Base-by-base conservation (phyloP, 208 protist species). In the Herpetomonas samuelpessoai region DNA sequence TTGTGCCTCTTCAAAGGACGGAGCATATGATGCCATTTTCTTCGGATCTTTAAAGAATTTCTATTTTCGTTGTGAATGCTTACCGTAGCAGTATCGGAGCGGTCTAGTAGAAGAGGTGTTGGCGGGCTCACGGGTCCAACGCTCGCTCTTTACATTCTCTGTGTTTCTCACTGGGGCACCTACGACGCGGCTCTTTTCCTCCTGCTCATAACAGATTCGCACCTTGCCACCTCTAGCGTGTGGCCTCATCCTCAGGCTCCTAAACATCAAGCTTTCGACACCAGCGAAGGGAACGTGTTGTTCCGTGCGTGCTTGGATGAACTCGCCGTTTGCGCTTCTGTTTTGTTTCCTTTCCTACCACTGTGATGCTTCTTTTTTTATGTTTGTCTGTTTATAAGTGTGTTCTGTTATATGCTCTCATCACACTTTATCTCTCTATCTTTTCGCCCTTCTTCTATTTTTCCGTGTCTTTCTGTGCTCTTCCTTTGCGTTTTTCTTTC, bases 301-400 rank as follows among this genome's bases (percentile, higher is more conserved):
- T n/a, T n/a, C n/a, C n/a, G n/a, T n/a, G n/a, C n/a, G n/a, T n/a
- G 16, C 41, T 35, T 71, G 24, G 14, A 51, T 19, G 14, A 9
- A 19, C 18, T 51, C 46, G 7, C n/a, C 46, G 10, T 51, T 51
- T 19, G 10, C 22, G 22, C 21, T 19, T 51, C 21, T 10, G 22
- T 51, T 51, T 19, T 55, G 24, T 55, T 55, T 29, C 25, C 14
- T 55, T 25, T 55, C 49, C 49, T 24, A 50, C 50, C 47, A 57
- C 24, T 28, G 26, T 67, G 16, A n/a, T 38, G 16, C n/a, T 52
- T 51, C 27, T 38, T 21, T n/a, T 12, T 60, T 48, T 57, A 47
- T 16, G 41, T 58, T 24, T 57, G 9, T 48, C 47, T 45, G 16
- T 59, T 48, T 16, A n/a, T 6, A 48, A 7, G 50, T 44, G 10